Evolutionary conservation across 140 eudicot genomes (phyloP).

Genomic region (Senecio squalidus): DNA sequence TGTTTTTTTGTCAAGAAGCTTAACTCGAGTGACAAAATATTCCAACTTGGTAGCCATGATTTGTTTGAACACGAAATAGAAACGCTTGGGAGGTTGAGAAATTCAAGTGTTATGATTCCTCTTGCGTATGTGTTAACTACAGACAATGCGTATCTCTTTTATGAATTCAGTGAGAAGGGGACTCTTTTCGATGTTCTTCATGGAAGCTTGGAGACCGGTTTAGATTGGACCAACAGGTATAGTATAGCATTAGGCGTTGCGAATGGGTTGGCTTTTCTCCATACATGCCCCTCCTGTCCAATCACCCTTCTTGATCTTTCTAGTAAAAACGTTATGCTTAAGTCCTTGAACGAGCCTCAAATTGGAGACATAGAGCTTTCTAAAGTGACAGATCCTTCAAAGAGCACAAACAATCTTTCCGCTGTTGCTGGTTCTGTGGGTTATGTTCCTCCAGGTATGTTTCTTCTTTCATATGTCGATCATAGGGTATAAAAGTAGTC

Average conservation of each 20-base stretch:
- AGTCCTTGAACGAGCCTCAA: slow-evolving; percentile 67
- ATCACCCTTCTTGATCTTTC: slow-evolving; percentile 69
- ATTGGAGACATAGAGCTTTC: slow-evolving; percentile 87
- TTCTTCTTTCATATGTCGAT: neutral
- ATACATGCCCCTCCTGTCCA: slow-evolving; percentile 56
- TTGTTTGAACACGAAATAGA: slow-evolving; percentile 57
- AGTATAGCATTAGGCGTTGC: slow-evolving; percentile 88
- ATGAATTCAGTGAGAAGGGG: slow-evolving; percentile 60
- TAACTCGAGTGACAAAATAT: slow-evolving; percentile 61
- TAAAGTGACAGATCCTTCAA: slow-evolving; percentile 81
- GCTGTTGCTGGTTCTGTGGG: slow-evolving; percentile 77
- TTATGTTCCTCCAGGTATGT: slow-evolving; percentile 79
- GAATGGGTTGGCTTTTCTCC: slow-evolving; percentile 77
- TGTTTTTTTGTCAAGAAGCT: slow-evolving; percentile 63
- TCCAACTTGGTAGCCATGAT: slow-evolving; percentile 63
- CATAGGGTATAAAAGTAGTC: neutral
- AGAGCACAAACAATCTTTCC: slow-evolving; percentile 64
- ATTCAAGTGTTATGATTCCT: slow-evolving; percentile 74
- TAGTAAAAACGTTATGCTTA: slow-evolving; percentile 50
- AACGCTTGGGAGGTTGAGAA: slow-evolving; percentile 59
- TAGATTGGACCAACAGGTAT: slow-evolving; percentile 85
- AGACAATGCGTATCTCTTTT: slow-evolving; percentile 61
- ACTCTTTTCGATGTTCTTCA: slow-evolving; percentile 67
- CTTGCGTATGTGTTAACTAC: slow-evolving; percentile 64
- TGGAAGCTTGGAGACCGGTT: slow-evolving; percentile 25